Base-by-base conservation (phyloP, 768 basidiomycete species). In the Chalciporus piperatus region DNA sequence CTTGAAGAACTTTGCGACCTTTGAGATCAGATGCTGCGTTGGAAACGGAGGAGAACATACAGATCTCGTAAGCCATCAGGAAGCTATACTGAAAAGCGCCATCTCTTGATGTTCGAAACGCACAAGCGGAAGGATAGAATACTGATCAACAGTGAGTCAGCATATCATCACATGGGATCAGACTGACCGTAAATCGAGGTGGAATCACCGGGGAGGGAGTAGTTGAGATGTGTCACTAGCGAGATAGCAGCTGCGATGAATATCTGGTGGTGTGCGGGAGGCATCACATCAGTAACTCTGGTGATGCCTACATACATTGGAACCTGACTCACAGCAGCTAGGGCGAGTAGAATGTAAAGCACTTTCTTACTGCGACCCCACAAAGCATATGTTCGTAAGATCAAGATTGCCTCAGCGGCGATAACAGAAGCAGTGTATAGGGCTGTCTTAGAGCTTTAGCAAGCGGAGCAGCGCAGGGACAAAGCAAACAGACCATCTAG, bases 361-460 rank as follows among this genome's bases (percentile, higher is more conserved):
- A 61, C 43, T 12, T 28, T 59, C 45, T 25, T 51, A 28, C 40
- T 64, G 23, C 56, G 59, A 47, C 52, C 53, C 59, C 63, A 65
- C 45, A 65, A 40, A 23, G 63, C 62, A 17, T 61, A 66, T 17
- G 64, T 66, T 28, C 63, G 65, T 1, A 66, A 43, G 20, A 66
- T 66, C 42, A 65, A 54, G 19, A 66, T 52, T 6, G 42, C 59
- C 48, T 58, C 56, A 0, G 59, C 41, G 13, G 50, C 47, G 14
- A 66, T 17, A 17, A 61, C 30, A n/a, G 62, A 56, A 12, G 44
- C 43, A 22, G 2, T 54, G 43, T 53, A 66, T 3, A 55, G 20
- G 16, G 27, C 60, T 65, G 37, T 35, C n/a, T 10, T 11, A 19
- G 11, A 14, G 20, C 17, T 23, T 65, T 33, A 57, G 23, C 6